Evolutionary conservation across 148 eudicot genomes (phyloP), one percentile per base, ranked within the genome.

Genomic region (Nepenthes gracilis): DNA sequence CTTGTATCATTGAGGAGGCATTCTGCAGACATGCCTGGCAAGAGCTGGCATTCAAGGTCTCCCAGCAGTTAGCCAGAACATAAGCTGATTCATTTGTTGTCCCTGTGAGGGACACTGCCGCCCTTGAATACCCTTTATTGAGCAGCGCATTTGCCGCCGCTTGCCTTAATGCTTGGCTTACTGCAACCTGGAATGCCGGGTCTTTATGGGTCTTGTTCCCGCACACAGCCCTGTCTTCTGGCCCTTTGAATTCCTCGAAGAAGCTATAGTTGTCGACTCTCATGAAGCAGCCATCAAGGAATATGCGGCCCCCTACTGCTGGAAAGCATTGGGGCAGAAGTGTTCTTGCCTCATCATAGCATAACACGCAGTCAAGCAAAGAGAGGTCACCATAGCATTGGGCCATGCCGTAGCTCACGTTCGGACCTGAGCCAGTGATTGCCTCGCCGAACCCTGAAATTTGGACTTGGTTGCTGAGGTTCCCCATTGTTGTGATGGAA

Each of bases 361-460:
- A 83, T 6, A 78, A 33, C 23, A 67, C 74, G 40, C 88, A 83
- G 43, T 83, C 88, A 33, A 66, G 68, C n/a, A 54, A 51, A 8
- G 83, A 60, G 40, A 83, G 81, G 37, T 83, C 88, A 4, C 85
- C 88, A 35, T 83, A 83, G 63, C 88, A 83, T 48, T 83, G 81
- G 12, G 81, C 81, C 1, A 83, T 62, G 43, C 77, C 80, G 47
- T 68, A 81, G 66, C 62, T 64, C 9, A 77, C 59, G 57, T 83
- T 75, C 0, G 66, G 71, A 34, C 77, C 71, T 0, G 77, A 57
- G 15, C 85, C 81, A 0, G 63, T 35, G 1, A 37, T n/a, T 33
- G 85, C 80, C 13, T 10, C 11, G 38, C 81, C 88, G n/a, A 52
- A 80, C 2, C 74, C 71, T 1, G 69, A 36, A 2, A 36, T 45